Evolutionary conservation across 371 early-diverging fungal species (phyloP), one percentile per base, ranked within the genome.

Genomic region (Dichotomocladium elegans): DNA sequence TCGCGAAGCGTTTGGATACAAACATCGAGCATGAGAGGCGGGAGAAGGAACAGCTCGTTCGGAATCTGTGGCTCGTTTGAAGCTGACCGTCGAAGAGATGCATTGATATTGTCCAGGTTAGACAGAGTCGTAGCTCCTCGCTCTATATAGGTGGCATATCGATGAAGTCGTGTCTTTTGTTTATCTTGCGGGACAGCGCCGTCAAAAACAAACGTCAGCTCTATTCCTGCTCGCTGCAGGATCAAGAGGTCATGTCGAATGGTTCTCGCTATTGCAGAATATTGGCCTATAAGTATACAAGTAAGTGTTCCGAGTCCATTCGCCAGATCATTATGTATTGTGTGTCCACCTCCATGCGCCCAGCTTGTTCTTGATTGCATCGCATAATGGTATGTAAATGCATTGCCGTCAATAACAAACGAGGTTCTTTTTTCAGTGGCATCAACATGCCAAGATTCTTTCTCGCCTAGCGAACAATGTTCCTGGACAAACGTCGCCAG

Each of bases 401-500:
- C 83, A 51, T 81, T 81, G 45, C 83, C 83, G 45, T 83, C 83
- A 15, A 83, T 48, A 15, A 83, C 65, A 52, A 81, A 79, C 2
- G 34, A 10, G 1, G 41, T 10, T n/a, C 46, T 27, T 25, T 25
- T 37, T 42, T 24, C 33, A 41, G 60, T 49, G 55, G 19, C 37
- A 17, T 19, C 27, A 2, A 17, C 17, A 5, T 41, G n/a, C 61
- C 61, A 61, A 24, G 51, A 33, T 11, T 41, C 24, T 52, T 47
- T 33, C 4, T 44, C 51, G 21, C 57, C 43, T 29, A 72, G 33
- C 12, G 56, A 55, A 3, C 57, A 44, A 44, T 61, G 56, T 1
- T 66, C 57, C 28, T 61, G 60, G 27, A 72, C 60, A 43, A 64
- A 72, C 17, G 55, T 57, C n/a, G 73, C 58, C 12, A 72, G 57